Evolutionary conservation across 495 filamentous ascomycete genomes (phyloP), one percentile per base, ranked within the genome.

Genomic region (Collariella sp.): DNA sequence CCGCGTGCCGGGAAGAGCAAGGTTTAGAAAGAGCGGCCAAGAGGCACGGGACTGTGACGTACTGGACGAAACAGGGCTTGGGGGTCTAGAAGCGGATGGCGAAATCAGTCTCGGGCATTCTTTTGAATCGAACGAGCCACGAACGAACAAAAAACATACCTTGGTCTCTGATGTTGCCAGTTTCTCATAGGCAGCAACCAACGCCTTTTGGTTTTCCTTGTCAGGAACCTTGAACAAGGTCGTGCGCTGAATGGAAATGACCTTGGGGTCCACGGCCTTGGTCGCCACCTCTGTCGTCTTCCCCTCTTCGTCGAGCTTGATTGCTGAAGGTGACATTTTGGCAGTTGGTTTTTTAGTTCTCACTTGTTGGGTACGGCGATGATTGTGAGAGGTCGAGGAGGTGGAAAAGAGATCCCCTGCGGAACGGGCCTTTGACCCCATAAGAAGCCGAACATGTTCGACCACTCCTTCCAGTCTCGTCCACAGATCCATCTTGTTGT

Each of bases 21-120:
- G 9, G 26, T 4, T 39, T 19, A 22, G 42, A 34, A 19, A 38
- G 1, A 16, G 24, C 11, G 26, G 18, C 2, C 3, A 18, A 4
- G 18, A n/a, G n/a, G n/a, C n/a, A n/a, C n/a, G n/a, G n/a, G n/a
- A n/a, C n/a, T n/a, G 47, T 11, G 24, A 49, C 54, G 5, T 35
- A 62, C 62, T 61, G 59, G 46, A 80, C 54, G 61, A 88, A 85
- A 63, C 87, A 89, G 1, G 82, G 83, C 57, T 85, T 81, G 52
- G 78, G 79, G 61, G 83, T 77, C 83, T 87, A 10, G 26, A 40
- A 15, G 41, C 24, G 47, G 38, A 13, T 16, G 34, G 13, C 13
- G 15, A 18, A 15, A 40, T 46, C 20, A 36, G 43, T 34, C 11
- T 18, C n/a, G 11, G 4, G 3, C 33, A 5, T 38, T 12, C 35